These are phyloP conservation scores for Leccinellum rugosiceps DNA, from an alignment of 768 basidiomycete species.

Conservation along the genomic window DNA sequence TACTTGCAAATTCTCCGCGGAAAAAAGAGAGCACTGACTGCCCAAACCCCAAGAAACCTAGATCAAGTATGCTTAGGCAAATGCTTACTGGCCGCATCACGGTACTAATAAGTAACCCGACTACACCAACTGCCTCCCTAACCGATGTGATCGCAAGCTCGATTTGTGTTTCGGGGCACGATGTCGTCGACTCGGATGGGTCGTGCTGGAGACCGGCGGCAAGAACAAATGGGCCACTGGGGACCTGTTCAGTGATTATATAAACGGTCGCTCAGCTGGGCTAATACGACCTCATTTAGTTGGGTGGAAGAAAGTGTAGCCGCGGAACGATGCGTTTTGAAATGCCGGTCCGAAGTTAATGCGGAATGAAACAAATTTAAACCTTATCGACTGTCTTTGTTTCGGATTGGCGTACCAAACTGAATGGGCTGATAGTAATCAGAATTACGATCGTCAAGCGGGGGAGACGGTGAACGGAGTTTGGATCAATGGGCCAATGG, in stretches of 20 bases:
- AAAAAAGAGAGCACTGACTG: too few species aligned
- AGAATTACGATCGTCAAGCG: not conserved
- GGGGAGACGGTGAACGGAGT: not conserved
- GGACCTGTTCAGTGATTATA: not conserved
- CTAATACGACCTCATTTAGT: not conserved
- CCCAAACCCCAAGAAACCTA: not conserved
- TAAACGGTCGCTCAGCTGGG: not conserved
- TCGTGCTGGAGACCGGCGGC: not conserved
- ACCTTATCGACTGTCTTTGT: not conserved
- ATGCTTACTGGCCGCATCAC: not conserved
- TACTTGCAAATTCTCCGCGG: too few species aligned
- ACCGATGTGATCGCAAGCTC: not conserved
- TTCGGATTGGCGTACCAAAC: not conserved
- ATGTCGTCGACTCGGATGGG: not conserved
- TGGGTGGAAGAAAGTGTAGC: not conserved
- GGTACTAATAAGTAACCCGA: not conserved
- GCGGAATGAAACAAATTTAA: not conserved
- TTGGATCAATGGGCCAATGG: not conserved
- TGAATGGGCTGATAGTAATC: not conserved
- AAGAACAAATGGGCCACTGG: too few species aligned
- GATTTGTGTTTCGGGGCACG: not conserved
- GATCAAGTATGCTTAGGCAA: not conserved
- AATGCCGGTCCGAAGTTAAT: not conserved
- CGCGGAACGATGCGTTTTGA: not conserved
- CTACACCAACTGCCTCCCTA: not conserved